phyloP scores from a whole-genome alignment of 2,329 filamentous ascomycete genomes.

The Balansia obtecta region DNA sequence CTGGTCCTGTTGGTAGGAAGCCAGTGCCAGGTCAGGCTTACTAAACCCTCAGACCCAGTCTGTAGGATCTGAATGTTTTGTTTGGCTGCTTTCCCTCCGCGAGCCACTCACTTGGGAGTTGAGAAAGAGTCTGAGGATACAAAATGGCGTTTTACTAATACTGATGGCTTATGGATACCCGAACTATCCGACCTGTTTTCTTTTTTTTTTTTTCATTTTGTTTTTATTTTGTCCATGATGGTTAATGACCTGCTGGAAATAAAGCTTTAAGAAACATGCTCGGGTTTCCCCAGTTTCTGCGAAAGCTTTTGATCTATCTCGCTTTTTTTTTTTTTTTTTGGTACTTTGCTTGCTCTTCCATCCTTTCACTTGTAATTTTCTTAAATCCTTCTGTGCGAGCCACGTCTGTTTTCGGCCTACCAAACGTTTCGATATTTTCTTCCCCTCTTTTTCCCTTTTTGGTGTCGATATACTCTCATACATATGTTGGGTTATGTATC shows the following conservation, averaged over 20 bases:
- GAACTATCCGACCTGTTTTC: slow-evolving; percentile 2
- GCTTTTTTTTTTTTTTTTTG: not conserved
- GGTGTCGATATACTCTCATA: slow-evolving; percentile 3
- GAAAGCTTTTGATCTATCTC: slow-evolving; percentile 6
- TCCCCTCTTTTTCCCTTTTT: slow-evolving; percentile 8
- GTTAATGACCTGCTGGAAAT: not conserved
- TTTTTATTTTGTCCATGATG: slow-evolving; percentile 1
- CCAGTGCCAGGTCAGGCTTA: slow-evolving; percentile 44
- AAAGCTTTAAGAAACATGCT: not conserved
- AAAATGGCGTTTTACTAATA: slow-evolving; percentile 19
- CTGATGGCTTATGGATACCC: slow-evolving; percentile 9
- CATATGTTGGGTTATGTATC: not conserved
- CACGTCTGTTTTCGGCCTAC: not conserved
- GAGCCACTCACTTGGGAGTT: slow-evolving; percentile 7
- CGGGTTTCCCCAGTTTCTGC: not conserved
- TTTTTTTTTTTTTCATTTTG: too few species aligned
- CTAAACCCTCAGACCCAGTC: slow-evolving; percentile 12
- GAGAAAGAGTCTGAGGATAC: slow-evolving; percentile 10
- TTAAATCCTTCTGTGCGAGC: slow-evolving; percentile 10
- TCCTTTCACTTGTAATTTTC: not conserved
- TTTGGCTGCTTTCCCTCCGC: slow-evolving; percentile 7
- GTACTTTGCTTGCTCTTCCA: not conserved
- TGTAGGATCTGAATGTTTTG: not conserved
- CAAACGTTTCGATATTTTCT: slow-evolving; percentile 10
- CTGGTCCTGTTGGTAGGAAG: slow-evolving; percentile 38